Base-by-base conservation (phyloP, 805 yeast species). In the Kodamaea neixiangensis region DNA sequence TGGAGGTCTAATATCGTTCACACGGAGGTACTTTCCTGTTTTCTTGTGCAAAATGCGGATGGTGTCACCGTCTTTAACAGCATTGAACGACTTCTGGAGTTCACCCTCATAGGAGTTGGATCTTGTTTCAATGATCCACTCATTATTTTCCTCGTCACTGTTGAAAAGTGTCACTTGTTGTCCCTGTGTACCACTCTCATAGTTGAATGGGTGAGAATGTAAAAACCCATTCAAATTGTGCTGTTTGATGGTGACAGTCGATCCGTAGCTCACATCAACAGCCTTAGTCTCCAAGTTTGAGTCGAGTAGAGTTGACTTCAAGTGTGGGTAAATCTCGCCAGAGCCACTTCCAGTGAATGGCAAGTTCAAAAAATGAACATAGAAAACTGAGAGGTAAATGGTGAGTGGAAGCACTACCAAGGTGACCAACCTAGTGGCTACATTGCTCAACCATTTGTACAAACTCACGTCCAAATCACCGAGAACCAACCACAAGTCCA, bases 121-220 rank as follows among this genome's bases (percentile, higher is more conserved):
- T 47, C 58, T 60, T 25, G 60, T 52, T 52, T 87, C 92, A 42
- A 92, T 64, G 19, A 81, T 71, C 93, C 96, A 94, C 53, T 82
- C 80, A 64, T 89, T 90, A 67, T 85, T 83, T 58, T 83, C 87
- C 46, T 76, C 79, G 56, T 77, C 78, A 60, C 75, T 81, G 15
- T 82, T 81, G 54, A 85, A 82, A 46, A 89, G 73, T 0, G 97
- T 82, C 18, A 93, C 89, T 66, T 89, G 93, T 66, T 90, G 96
- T 61, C 86, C 85, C 18, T 77, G 68, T 1, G 90, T 78, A 0
- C 93, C 96, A 2, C 79, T 67, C 46, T 81, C 80, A 66, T 88
- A 90, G 3, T 72, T 66, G 58, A 72, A 76, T 40, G 79, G 72
- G 65, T 89, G 93, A 1, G 97, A 87, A 66, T 90, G 96, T 54